These are phyloP conservation scores for Fusarium sp. DNA, from an alignment of 2,329 filamentous ascomycete genomes.

Conservation along the genomic window DNA sequence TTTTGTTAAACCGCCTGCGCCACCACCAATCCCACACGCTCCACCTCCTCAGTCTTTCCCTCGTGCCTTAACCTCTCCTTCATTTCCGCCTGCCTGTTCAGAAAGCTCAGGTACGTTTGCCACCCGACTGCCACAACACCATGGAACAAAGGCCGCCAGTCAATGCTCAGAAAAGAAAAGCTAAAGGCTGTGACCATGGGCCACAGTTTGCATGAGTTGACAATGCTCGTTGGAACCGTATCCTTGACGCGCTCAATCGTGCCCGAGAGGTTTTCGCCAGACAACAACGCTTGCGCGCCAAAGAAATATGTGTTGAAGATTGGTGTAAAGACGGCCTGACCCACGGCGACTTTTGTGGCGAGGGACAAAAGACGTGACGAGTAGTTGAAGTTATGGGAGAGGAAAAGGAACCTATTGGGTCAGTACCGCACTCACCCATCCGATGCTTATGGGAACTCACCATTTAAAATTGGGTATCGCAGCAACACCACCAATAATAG, in stretches of 20 bases:
- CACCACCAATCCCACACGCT: not conserved
- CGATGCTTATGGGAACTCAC: slow-evolving; percentile 58
- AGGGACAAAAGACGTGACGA: slow-evolving; percentile 76
- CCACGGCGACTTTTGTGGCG: slow-evolving; percentile 79
- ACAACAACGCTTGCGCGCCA: slow-evolving; percentile 78
- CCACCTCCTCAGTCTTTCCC: not conserved
- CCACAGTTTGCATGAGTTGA: slow-evolving; percentile 89
- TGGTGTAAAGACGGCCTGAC: slow-evolving; percentile 84
- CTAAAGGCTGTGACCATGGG: slow-evolving; percentile 86
- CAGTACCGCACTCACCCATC: not conserved
- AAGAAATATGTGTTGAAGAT: slow-evolving; percentile 88
- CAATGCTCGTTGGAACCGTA: slow-evolving; percentile 80
- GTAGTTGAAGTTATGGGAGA: slow-evolving; percentile 87
- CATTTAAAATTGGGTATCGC: slow-evolving; percentile 85
- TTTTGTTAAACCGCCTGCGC: slow-evolving; percentile 14
- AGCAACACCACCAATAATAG: slow-evolving; percentile 77
- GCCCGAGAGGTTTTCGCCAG: slow-evolving; percentile 72
- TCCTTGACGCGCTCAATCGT: slow-evolving; percentile 76
- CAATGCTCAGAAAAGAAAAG: slow-evolving; percentile 83
- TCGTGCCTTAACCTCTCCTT: slow-evolving; percentile 30
- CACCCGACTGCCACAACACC: slow-evolving; percentile 85
- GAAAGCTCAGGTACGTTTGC: slow-evolving; percentile 88
- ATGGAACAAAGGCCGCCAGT: slow-evolving; percentile 83
- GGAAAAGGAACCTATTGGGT: slow-evolving; percentile 75
- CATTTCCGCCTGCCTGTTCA: slow-evolving; percentile 78